phyloP scores from a whole-genome alignment of 441 rosid species.

The Populus trichocarpa region DNA sequence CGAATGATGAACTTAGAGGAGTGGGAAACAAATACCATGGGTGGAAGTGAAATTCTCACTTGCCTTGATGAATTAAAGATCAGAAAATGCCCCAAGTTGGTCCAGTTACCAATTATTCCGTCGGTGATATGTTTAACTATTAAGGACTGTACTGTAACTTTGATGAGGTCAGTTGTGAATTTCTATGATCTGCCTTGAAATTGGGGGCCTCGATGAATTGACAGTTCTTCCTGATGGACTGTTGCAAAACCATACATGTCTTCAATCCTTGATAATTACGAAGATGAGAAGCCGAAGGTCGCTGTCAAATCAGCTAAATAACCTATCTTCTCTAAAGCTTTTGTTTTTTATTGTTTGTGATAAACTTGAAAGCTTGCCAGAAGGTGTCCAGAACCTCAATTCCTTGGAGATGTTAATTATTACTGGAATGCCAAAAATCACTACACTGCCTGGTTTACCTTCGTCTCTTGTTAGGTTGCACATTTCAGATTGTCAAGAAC shows the following conservation, averaged over 20 bases:
- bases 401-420: background rate
- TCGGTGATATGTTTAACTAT: conserved; percentile 5
- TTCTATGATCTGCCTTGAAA: background rate
- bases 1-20: background rate
- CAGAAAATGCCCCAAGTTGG: background rate
- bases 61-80: background rate
- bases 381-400: conserved; percentile 9
- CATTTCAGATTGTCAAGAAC: background rate
- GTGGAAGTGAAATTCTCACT: conserved; percentile 9
- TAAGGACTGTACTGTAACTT: background rate
- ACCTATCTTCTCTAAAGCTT: background rate
- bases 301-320: background rate
- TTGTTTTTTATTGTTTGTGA: fast-evolving
- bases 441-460: background rate
- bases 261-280: background rate
- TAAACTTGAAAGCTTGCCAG: conserved; percentile 15
- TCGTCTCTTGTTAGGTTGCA: background rate
- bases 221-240: background rate
- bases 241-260: conserved; percentile 4
- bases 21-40: conserved; percentile 1
- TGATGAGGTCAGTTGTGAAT: background rate
- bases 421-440: background rate
- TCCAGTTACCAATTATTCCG: conserved; percentile 8
- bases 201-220: no score
- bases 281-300: background rate